phyloP scores from a whole-genome alignment of 2,329 filamentous ascomycete species.

The Phialemonium atrogriseum region DNA sequence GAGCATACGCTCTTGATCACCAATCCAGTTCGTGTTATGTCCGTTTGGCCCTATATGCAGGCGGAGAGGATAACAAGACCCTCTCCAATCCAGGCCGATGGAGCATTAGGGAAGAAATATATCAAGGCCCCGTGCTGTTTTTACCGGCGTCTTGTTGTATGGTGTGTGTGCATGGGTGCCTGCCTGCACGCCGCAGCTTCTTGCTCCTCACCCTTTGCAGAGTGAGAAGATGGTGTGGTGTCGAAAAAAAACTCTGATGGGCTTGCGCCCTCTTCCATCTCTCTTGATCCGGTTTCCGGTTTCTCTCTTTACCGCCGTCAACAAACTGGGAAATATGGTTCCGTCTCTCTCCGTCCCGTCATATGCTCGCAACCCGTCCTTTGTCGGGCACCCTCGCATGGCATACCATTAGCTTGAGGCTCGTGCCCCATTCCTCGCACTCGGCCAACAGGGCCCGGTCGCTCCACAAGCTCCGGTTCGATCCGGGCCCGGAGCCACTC shows the following conservation, averaged over 20 bases:
- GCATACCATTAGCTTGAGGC: slow-evolving; percentile 83
- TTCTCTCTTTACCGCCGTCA: not conserved
- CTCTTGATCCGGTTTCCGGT: not conserved
- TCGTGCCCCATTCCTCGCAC: slow-evolving; percentile 79
- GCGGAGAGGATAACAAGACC: slow-evolving; percentile 1
- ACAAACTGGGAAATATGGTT: not conserved
- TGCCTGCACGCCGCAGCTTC: slow-evolving; percentile 3
- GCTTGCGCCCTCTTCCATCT: slow-evolving; percentile 6
- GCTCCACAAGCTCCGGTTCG: slow-evolving; percentile 63
- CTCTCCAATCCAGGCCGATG: slow-evolving; percentile 3
- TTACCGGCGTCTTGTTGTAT: slow-evolving; percentile 8
- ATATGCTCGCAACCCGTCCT: slow-evolving; percentile 39
- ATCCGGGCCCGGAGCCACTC: slow-evolving; percentile 25
- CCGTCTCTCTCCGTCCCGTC: slow-evolving; percentile 8
- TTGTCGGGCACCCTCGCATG: slow-evolving; percentile 73
- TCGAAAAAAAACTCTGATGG: slow-evolving; percentile 1
- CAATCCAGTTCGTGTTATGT: too few species aligned
- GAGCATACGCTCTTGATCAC: too few species aligned
- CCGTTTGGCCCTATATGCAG: too few species aligned
- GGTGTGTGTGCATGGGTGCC: slow-evolving; percentile 1
- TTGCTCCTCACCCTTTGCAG: not conserved
- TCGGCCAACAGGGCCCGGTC: slow-evolving; percentile 70
- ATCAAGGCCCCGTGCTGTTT: slow-evolving; percentile 7
- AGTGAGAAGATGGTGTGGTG: not conserved
- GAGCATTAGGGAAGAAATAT: not conserved